These are phyloP conservation scores for Nemania bipapillata DNA, from an alignment of 2,329 filamentous ascomycete genomes.

Conservation along the genomic window DNA sequence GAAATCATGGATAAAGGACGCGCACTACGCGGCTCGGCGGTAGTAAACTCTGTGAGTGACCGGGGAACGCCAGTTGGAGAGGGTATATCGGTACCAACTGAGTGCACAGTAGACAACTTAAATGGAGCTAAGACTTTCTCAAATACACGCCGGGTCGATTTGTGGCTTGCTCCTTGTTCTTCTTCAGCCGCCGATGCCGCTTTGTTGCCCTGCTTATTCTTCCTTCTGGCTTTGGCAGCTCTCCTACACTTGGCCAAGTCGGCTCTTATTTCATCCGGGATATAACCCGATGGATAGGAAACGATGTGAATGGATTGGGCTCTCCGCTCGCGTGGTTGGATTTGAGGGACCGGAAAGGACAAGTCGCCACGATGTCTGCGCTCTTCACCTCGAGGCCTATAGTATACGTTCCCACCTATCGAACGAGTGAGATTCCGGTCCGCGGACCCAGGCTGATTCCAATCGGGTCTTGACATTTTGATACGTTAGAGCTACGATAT, in stretches of 20 bases:
- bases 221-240: conserved; percentile 39
- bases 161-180: conserved; percentile 40
- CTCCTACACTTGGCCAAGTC: conserved; percentile 47
- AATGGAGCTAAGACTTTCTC: conserved; percentile 51
- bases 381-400: conserved; percentile 45
- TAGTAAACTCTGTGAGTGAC: conserved; percentile 36
- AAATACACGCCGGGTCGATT: conserved; percentile 51
- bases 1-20: conserved; percentile 46
- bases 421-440: conserved; percentile 41
- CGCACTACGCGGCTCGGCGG: conserved; percentile 30
- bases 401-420: conserved; percentile 47
- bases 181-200: conserved; percentile 12
- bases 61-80: conserved; percentile 27
- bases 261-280: conserved; percentile 59
- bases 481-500: conserved; percentile 42
- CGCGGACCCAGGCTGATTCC: conserved; percentile 34
- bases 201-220: conserved; percentile 39
- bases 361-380: conserved; percentile 42
- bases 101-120: conserved; percentile 45
- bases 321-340: conserved; percentile 61
- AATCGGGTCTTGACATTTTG: conserved; percentile 46
- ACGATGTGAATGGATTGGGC: conserved; percentile 66
- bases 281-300: conserved; percentile 57
- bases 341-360: conserved; percentile 56
- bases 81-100: conserved; percentile 39